These are phyloP conservation scores for Podosphaera xanthii DNA, from an alignment of 2,329 filamentous ascomycete genomes.

Conservation along the genomic window DNA sequence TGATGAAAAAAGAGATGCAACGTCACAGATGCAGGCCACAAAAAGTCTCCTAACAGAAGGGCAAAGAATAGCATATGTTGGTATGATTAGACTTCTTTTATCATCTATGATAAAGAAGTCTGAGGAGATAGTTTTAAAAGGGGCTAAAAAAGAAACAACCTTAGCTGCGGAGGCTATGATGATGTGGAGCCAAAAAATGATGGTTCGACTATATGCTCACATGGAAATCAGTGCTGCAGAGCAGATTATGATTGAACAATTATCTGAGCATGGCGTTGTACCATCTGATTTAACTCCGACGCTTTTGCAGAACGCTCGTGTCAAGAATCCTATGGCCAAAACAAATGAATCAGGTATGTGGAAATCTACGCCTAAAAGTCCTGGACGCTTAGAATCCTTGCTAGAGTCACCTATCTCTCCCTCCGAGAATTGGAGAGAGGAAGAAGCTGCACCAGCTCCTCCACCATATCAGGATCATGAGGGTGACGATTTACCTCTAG, in stretches of 20 bases:
- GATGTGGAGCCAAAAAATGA: conserved; percentile 98
- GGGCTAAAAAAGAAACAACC: conserved; percentile 49
- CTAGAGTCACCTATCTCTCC: conserved; percentile 15
- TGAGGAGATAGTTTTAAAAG: conserved; percentile 37
- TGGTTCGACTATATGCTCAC: conserved; percentile 79
- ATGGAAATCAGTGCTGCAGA: conserved; percentile 89
- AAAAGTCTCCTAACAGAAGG: conserved; percentile 90
- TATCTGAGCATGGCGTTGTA: conserved; percentile 76
- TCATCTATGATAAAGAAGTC: conserved; percentile 51
- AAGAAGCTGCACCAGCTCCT: conserved; percentile 26
- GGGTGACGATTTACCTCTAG: conserved; percentile 50
- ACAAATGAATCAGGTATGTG: conserved; percentile 14
- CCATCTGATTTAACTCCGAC: conserved; percentile 64
- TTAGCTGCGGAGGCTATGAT: conserved; percentile 54
- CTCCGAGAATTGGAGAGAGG: conserved; percentile 16
- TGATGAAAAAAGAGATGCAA: conserved; percentile 64
- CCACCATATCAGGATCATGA: conserved; percentile 40
- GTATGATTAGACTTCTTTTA: conserved; percentile 62
- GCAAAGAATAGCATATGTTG: conserved; percentile 89
- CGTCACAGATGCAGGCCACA: conserved; percentile 83
- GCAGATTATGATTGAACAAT: conserved; percentile 96
- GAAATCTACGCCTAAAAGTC: conserved; percentile 6
- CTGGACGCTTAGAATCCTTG: conserved; percentile 12
- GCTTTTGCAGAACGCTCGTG: conserved; percentile 75
- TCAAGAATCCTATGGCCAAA: conserved; percentile 74